phyloP scores from a whole-genome alignment of 495 filamentous ascomycete genomes.

The Wilcoxina mikolae region DNA sequence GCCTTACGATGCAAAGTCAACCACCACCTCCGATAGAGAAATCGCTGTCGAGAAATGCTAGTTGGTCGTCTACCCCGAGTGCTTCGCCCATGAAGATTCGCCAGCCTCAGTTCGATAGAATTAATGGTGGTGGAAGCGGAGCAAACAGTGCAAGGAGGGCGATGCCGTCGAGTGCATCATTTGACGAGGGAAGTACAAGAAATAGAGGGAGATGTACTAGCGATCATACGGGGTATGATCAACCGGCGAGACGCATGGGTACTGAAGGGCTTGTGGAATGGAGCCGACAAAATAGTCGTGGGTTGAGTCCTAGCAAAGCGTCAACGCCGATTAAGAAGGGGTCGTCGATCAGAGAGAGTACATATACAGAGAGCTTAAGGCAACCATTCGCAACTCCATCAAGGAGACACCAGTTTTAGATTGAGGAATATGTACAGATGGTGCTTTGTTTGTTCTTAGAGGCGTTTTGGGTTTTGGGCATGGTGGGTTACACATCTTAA shows the following conservation, averaged over 20 bases:
- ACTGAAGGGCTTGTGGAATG: slow-evolving; percentile 27
- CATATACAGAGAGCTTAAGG: slow-evolving; percentile 19
- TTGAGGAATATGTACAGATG: neutral
- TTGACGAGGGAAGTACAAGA: neutral
- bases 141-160: neutral
- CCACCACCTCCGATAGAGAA: neutral
- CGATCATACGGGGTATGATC: slow-evolving; percentile 2
- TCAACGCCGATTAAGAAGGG: slow-evolving; percentile 22
- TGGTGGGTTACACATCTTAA: too few relatives aligned
- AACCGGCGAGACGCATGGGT: slow-evolving; percentile 6
- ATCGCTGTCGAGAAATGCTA: slow-evolving; percentile 9
- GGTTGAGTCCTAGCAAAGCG: slow-evolving; percentile 26
- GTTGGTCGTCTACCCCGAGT: neutral
- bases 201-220: neutral
- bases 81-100: slow-evolving; percentile 9
- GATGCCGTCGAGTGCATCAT: neutral
- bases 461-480: too few relatives aligned
- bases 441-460: too few relatives aligned
- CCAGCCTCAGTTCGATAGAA: slow-evolving; percentile 14
- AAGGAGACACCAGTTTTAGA: slow-evolving; percentile 7
- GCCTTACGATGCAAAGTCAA: slow-evolving; percentile 34
- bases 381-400: slow-evolving; percentile 6
- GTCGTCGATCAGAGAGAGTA: slow-evolving; percentile 8
- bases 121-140: neutral
- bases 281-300: slow-evolving; percentile 18